These are phyloP conservation scores for Bipolaris victoriae DNA, from an alignment of 2,329 filamentous ascomycete species.

Conservation along the genomic window DNA sequence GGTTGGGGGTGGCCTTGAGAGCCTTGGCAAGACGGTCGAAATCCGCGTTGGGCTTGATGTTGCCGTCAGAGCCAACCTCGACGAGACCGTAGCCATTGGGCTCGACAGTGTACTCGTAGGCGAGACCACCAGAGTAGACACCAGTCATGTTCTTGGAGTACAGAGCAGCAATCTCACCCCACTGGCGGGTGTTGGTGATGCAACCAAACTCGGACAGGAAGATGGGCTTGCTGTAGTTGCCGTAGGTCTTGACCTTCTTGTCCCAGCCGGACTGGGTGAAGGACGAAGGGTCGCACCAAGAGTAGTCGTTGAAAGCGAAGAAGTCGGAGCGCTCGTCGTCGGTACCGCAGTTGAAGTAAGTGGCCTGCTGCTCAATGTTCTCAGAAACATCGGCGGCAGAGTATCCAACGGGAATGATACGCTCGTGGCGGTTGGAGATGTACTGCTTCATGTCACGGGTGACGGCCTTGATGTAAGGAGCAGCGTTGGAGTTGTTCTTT, in stretches of 20 bases:
- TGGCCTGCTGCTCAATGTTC: conserved; percentile 83
- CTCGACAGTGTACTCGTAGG: conserved; percentile 86
- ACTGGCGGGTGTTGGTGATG: conserved; percentile 79
- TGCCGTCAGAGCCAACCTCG: conserved; percentile 59
- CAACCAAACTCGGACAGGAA: conserved; percentile 97
- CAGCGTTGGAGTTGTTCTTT: conserved; percentile 66
- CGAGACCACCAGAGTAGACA: conserved; percentile 93
- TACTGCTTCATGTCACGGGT: conserved; percentile 83
- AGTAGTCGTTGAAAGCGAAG: conserved; percentile 90
- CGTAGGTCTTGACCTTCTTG: conserved; percentile 46
- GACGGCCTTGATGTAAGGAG: conserved; percentile 74
- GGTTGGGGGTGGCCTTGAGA: conserved; percentile 58
- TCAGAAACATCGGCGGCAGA: conserved; percentile 82
- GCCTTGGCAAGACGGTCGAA: conserved; percentile 64
- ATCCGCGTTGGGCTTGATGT: conserved; percentile 66
- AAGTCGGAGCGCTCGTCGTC: conserved; percentile 87
- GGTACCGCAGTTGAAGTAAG: conserved; percentile 92
- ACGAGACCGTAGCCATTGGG: conserved; percentile 78
- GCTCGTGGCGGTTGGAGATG: conserved; percentile 70
- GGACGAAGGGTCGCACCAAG: conserved; percentile 66
- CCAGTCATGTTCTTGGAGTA: conserved; percentile 82
- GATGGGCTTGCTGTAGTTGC: conserved; percentile 55
- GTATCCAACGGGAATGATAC: conserved; percentile 77
- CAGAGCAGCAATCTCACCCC: conserved; percentile 77
- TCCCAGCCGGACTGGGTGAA: conserved; percentile 80